Evolutionary conservation across 257 asterid species (phyloP), one percentile per base, ranked within the genome.

Genomic region (Leonotis leonurus): DNA sequence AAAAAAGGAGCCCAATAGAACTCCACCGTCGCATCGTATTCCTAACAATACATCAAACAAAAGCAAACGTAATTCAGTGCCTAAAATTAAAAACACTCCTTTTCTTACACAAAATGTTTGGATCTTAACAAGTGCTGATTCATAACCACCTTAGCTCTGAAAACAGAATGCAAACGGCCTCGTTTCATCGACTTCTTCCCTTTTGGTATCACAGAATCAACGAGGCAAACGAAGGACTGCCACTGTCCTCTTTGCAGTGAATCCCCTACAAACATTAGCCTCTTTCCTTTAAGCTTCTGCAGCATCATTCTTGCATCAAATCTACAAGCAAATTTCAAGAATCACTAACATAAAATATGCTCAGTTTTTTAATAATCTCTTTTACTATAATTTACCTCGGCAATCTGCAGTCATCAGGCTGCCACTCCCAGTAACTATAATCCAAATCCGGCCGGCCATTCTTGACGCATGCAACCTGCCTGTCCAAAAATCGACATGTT

Each of bases 1-100:
- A 90, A 56, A 61, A 88, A 88, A 4, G 98, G 98, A 56, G 92
- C 96, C 98, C 96, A 90, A 9, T 87, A 87, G 75, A 90, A 90
- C 73, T 90, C 98, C 6, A 90, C 65, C 2, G 94, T 88, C 0
- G 91, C 88, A 54, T 84, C 84, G 64, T 90, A 88, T 55, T 86
- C 95, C 97, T 89, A 60, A 14, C 8, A 18, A 56, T 20, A 22
- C 10, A 30, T 21, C 12, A 20, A 26, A 16, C 17, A 20, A 18
- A 16, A 20, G 1, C 25, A 53, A 8, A 61, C 13, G 4, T 17
- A 39, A 32, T 33, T 6, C 43, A 54, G 27, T 9, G n/a, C 26
- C 12, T 18, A 14, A 11, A 35, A 6, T 17, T 0, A 0, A 8
- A 33, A 6, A 6, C 0, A 7, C 16, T 8, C 0, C 0, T 46